phyloP scores from a whole-genome alignment of 768 basidiomycete species.

The Cystoderma amianthinum region DNA sequence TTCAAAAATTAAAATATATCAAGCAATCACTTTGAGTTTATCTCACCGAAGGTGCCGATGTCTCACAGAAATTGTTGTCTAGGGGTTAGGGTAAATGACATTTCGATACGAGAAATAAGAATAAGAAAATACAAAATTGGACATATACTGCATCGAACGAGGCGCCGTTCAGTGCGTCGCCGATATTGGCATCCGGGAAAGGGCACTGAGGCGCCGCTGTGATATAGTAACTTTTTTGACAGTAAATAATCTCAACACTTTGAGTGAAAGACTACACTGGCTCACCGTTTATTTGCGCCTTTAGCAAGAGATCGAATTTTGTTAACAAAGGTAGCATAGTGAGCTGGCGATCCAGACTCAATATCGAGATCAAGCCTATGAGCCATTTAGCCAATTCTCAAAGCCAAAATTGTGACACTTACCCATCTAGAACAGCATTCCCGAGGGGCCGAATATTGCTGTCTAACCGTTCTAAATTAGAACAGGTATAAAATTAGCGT shows the following conservation, averaged over 20 bases:
- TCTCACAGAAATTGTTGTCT: constrained; percentile 57
- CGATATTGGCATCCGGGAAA: constrained; percentile 60
- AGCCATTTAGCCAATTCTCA: background rate
- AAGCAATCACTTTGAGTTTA: constrained; percentile 7
- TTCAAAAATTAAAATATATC: background rate
- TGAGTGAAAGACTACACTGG: background rate
- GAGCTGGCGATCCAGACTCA: constrained; percentile 47
- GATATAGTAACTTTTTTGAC: constrained; percentile 57
- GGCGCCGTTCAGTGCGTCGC: constrained; percentile 51
- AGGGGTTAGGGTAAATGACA: constrained; percentile 3
- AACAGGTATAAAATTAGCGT: constrained; percentile 11
- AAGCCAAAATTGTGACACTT: constrained; percentile 5
- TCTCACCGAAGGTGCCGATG: constrained; percentile 27
- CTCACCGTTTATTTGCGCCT: constrained; percentile 42
- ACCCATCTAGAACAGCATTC: constrained; percentile 65
- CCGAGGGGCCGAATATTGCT: constrained; percentile 58
- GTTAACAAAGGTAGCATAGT: constrained; percentile 47
- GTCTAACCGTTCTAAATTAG: constrained; percentile 11
- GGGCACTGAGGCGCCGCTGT: constrained; percentile 61
- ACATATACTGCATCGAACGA: constrained; percentile 69
- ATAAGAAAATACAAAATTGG: constrained; percentile 45
- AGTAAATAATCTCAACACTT: background rate
- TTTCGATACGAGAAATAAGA: constrained; percentile 1
- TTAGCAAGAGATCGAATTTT: constrained; percentile 41
- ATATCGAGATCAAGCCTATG: constrained; percentile 64